Percentiles rank a stretch among this genome's conserved stretches.
Evolutionary conservation across 306 rosid genomes (phyloP).

Genomic region (Vigna nakashimae): DNA sequence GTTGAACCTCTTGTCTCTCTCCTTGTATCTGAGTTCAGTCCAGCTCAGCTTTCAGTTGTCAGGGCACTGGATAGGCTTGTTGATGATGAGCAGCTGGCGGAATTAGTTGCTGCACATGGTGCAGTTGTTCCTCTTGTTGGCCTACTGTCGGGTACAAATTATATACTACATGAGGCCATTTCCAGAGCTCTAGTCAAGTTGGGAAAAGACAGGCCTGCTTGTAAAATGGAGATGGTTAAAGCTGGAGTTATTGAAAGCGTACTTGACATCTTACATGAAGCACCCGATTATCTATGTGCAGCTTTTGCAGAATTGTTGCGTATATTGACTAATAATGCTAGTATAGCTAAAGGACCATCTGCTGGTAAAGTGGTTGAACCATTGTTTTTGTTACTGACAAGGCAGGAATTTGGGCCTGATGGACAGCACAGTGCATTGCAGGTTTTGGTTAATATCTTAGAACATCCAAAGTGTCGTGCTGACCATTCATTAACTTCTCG

Average conservation of each 20-base stretch:
- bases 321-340: slow-evolving; percentile 95
- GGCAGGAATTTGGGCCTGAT: slow-evolving; percentile 89
- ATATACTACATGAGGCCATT: slow-evolving; percentile 92
- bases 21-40: slow-evolving; percentile 82
- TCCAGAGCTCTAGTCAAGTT: slow-evolving; percentile 93
- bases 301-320: slow-evolving; percentile 92
- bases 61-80: slow-evolving; percentile 96
- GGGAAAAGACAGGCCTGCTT: slow-evolving; percentile 96
- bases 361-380: slow-evolving; percentile 96
- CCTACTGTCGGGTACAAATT: slow-evolving; percentile 85
- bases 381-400: slow-evolving; percentile 80
- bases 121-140: slow-evolving; percentile 96
- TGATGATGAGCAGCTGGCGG: slow-evolving; percentile 98
- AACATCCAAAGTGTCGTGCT: slow-evolving; percentile 97
- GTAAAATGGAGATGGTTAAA: slow-evolving; percentile 99
- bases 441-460: slow-evolving; percentile 94
- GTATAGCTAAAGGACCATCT: slow-evolving; percentile 92
- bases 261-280: slow-evolving; percentile 81
- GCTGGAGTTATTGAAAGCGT: slow-evolving; percentile 91
- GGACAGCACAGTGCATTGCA: slow-evolving; percentile 96
- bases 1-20: slow-evolving; percentile 98
- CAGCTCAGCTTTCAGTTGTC: slow-evolving; percentile 91
- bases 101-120: slow-evolving; percentile 90
- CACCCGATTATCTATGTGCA: slow-evolving; percentile 92
- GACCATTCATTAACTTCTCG: slow-evolving; percentile 79